Evolutionary conservation across 345 rosid species (phyloP).

Genomic region (Ricinus communis): DNA sequence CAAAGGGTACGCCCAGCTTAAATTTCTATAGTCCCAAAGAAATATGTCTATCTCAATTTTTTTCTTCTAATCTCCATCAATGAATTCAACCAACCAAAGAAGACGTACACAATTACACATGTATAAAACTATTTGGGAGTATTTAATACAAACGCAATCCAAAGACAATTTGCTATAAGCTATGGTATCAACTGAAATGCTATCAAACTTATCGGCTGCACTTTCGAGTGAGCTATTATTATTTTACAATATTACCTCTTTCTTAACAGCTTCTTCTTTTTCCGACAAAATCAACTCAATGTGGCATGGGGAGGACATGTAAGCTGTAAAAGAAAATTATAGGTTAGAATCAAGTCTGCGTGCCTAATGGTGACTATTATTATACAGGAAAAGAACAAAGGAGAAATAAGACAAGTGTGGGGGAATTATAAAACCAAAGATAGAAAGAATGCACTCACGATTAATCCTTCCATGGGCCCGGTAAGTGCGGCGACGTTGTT

Average conservation of each 20-base stretch:
- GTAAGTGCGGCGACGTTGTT: slow-evolving; percentile 71
- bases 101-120: no score
- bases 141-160: neutral
- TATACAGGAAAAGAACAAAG: neutral
- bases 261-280: slow-evolving; percentile 66
- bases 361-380: neutral
- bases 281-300: slow-evolving; percentile 65
- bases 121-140: no score
- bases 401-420: neutral
- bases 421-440: neutral
- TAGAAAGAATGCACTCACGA: slow-evolving; percentile 40
- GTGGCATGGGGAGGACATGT: slow-evolving; percentile 79
- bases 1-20: no score
- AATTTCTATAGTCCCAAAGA: no score
- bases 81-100: no score
- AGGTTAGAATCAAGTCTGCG: neutral
- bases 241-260: slow-evolving; percentile 43
- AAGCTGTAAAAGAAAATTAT: slow-evolving; percentile 43
- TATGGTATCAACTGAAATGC: neutral
- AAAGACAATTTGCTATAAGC: neutral
- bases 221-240: neutral
- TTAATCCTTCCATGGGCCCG: slow-evolving; percentile 82
- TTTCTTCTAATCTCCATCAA: no score
- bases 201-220: neutral
- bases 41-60: no score